Base-by-base conservation (phyloP, 1,284 basidiomycete species). In the Bjerkandera adusta region DNA sequence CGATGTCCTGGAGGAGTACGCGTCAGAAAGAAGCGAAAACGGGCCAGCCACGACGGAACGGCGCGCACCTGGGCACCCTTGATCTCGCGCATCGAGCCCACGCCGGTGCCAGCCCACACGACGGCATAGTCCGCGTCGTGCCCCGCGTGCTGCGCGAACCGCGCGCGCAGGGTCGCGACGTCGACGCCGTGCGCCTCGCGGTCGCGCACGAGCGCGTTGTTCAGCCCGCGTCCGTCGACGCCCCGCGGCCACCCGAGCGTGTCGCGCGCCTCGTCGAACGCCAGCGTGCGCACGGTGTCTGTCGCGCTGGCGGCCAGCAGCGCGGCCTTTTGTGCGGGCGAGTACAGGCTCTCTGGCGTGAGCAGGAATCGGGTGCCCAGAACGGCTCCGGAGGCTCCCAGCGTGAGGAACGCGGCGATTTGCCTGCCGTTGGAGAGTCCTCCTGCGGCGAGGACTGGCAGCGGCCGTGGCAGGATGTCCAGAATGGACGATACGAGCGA, bases 331-430 rank as follows among this genome's bases (percentile, higher is more conserved):
- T 86, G 81, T 0, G 60, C 62, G 37, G 76, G 67, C 15, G 70
- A 68, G 63, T 87, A 89, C 24, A 71, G 60, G 54, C 79, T 77
- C 66, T 89, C 85, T 3, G 77, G 74, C 2, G 83, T 77, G 50
- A 85, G 68, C 29, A 88, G 65, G 58, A 89, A 87, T 22, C 87
- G 81, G 0, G 87, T 89, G 47, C 86, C 87, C 11, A 85, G 57
- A 25, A 80, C 85, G 13, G 68, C 81, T 3, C 85, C 86, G 26
- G 77, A 69, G 4, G 78, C 83, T 18, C 86, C 87, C 22, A 86
- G 72, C 13, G 76, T 66, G 43, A 89, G 73, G 38, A 82, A 62
- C 4, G 82, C 73, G 26, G 86, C 86, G 35, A 85, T 59, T 43
- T 89, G 83, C 0, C 68, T 58, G 13, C 85, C 85, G 37, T 68